phyloP scores from a whole-genome alignment of 2,329 filamentous ascomycete species.

The Phialophora macrospora region DNA sequence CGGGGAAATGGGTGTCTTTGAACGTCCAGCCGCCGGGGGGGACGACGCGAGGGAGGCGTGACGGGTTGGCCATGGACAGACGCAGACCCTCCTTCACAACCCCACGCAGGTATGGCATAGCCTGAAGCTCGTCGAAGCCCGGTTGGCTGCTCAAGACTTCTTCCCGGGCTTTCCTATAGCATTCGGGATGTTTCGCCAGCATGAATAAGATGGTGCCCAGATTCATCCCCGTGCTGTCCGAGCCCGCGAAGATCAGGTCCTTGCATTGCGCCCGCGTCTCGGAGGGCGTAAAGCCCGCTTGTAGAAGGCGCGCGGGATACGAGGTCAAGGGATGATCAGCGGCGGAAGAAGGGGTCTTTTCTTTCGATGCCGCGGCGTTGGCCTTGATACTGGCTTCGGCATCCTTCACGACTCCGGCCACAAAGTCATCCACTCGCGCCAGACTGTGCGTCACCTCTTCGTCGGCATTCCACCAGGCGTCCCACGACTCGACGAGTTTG shows the following conservation, averaged over 20 bases:
- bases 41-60: slow-evolving; percentile 56
- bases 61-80: slow-evolving; percentile 59
- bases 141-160: slow-evolving; percentile 33
- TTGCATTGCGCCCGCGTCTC: slow-evolving; percentile 40
- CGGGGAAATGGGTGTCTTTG: slow-evolving; percentile 47
- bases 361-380: slow-evolving; percentile 16
- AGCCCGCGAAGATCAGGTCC: slow-evolving; percentile 55
- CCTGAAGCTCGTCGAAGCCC: slow-evolving; percentile 42
- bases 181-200: slow-evolving; percentile 50
- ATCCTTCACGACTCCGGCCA: slow-evolving; percentile 32
- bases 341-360: slow-evolving; percentile 4
- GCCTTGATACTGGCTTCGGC: slow-evolving; percentile 25
- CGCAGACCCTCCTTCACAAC: slow-evolving; percentile 58
- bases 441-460: slow-evolving; percentile 33
- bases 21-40: slow-evolving; percentile 49
- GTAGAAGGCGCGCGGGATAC: slow-evolving; percentile 37
- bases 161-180: slow-evolving; percentile 40
- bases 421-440: slow-evolving; percentile 36
- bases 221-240: slow-evolving; percentile 60
- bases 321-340: slow-evolving; percentile 29
- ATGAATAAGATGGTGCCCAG: slow-evolving; percentile 55
- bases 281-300: slow-evolving; percentile 34
- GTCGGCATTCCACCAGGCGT: slow-evolving; percentile 36
- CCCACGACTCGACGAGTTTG: slow-evolving; percentile 34
- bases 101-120: slow-evolving; percentile 54